Evolutionary conservation across 805 yeast species (phyloP), one percentile per base, ranked within the genome.

Genomic region (Metschnikowia amazonensis): DNA sequence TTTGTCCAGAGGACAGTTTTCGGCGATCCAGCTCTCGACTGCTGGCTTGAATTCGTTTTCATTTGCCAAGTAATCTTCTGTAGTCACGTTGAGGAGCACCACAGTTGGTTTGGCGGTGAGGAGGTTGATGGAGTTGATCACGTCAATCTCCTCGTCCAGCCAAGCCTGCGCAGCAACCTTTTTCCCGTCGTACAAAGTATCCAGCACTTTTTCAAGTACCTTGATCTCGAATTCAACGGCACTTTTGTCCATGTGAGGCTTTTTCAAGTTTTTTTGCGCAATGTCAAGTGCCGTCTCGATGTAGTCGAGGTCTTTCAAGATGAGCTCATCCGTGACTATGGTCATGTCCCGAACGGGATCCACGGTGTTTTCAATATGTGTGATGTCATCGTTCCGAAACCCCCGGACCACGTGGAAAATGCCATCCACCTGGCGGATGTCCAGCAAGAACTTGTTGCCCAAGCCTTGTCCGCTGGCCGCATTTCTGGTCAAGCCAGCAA

Each of bases 401-500:
- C 96, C 87, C 72, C 99, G 84, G 42, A 94, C 98, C 54, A 94
- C 96, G 74, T 94, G 98, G 74, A 86, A 94, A 55, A 94, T 84
- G 52, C 97, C 96, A 78, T 94, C 99, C 46, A 94, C 99, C 40
- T 96, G 94, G 71, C 98, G 82, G 60, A 94, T 94, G 68, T 94
- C 90, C 57, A 96, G 84, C 73, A 94, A 81, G 79, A 94, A 94
- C 52, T 96, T 95, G 69, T 94, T 94, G 64, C 99, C 99, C 56
- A 94, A 81, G 66, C 99, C 99, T 72, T 89, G 97, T 68, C 98
- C 98, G 44, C 86, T 84, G 49, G 89, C 82, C 31, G 98, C 97
- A 72, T 97, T 97, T 72, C 88, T 88, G 55, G 98, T 92, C 65
- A 94, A 77, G 68, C 99, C 99, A 49, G 99, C 99, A 70, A 94